phyloP scores from a whole-genome alignment of 2,329 filamentous ascomycete species.

The Aureobasidium subglaciale region DNA sequence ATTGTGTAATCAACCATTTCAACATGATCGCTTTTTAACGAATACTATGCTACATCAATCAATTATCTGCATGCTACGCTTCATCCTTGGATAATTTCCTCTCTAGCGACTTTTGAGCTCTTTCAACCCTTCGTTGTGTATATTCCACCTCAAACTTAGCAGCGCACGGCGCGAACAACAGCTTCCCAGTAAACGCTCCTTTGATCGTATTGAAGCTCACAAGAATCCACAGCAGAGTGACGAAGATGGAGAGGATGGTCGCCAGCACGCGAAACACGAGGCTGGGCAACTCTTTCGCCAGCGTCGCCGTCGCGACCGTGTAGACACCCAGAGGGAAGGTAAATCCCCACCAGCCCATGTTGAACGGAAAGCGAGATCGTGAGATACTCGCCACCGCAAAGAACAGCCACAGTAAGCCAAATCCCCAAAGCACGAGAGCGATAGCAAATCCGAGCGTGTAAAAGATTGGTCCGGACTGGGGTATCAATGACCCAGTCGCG shows the following conservation, averaged over 20 bases:
- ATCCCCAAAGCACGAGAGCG: conserved; percentile 50
- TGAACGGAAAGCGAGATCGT: conserved; percentile 47
- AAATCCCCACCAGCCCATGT: conserved; percentile 58
- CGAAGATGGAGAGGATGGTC: conserved; percentile 46
- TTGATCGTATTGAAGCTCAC: conserved; percentile 45
- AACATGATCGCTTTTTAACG: not conserved
- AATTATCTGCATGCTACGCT: not conserved
- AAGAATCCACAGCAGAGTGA: conserved; percentile 50
- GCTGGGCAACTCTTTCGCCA: conserved; percentile 42
- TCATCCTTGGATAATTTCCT: not conserved
- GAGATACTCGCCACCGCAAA: conserved; percentile 46
- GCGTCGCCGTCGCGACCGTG: conserved; percentile 4
- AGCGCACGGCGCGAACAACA: conserved; percentile 49
- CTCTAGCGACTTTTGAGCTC: conserved; percentile 7
- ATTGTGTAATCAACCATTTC: not conserved
- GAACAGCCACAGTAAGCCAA: conserved; percentile 47
- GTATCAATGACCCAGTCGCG: conserved; percentile 12
- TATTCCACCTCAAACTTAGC: conserved; percentile 6
- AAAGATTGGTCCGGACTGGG: conserved; percentile 42
- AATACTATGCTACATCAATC: not conserved
- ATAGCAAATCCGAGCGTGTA: conserved; percentile 50
- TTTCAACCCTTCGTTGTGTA: conserved; percentile 8
- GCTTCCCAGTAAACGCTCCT: conserved; percentile 40
- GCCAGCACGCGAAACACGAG: conserved; percentile 50
- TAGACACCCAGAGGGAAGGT: conserved; percentile 41